Conservation (phyloP, 1,139 yeast species). For the Arxiozyma slooffiae region DNA sequence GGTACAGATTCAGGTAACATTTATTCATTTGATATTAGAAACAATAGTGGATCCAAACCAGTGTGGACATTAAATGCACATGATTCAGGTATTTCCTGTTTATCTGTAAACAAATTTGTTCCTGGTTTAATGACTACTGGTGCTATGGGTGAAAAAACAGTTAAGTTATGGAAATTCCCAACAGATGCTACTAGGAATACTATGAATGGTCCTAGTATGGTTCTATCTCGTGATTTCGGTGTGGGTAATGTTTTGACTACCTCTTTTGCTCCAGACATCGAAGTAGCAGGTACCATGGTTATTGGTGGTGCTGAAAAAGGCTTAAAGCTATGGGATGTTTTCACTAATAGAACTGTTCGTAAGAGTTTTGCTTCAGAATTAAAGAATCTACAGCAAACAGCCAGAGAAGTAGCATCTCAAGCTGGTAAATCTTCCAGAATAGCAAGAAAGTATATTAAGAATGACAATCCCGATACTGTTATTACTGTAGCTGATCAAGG, state of each 20-base stretch:
- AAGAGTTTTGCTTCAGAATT: constrained; percentile 54
- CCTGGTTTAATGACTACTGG: constrained; percentile 77
- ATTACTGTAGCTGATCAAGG: constrained; percentile 54
- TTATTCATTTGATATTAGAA: constrained; percentile 78
- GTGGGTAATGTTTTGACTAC: constrained; percentile 86
- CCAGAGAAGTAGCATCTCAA: constrained; percentile 47
- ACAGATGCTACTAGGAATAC: constrained; percentile 27
- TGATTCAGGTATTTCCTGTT: constrained; percentile 82
- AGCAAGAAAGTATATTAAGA: constrained; percentile 53
- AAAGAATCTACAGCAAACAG: constrained; percentile 42
- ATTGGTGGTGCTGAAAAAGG: constrained; percentile 84
- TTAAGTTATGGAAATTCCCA: constrained; percentile 81
- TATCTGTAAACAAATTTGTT: constrained; percentile 57
- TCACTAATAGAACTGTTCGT: constrained; percentile 73
- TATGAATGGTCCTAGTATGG: constrained; percentile 68
- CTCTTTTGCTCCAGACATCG: constrained; percentile 78
- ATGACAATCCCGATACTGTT: constrained; percentile 43
- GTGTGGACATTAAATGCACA: constrained; percentile 97
- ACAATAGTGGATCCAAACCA: constrained; percentile 46
- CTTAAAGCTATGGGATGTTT: constrained; percentile 86
- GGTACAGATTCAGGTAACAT: constrained; percentile 91
- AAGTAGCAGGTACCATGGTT: constrained; percentile 72
- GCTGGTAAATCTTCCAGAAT: constrained; percentile 59
- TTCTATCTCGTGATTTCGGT: constrained; percentile 83
- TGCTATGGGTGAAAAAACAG: constrained; percentile 80